Base-by-base conservation (phyloP, 2,329 filamentous ascomycete species). In the Neonectria hederae region DNA sequence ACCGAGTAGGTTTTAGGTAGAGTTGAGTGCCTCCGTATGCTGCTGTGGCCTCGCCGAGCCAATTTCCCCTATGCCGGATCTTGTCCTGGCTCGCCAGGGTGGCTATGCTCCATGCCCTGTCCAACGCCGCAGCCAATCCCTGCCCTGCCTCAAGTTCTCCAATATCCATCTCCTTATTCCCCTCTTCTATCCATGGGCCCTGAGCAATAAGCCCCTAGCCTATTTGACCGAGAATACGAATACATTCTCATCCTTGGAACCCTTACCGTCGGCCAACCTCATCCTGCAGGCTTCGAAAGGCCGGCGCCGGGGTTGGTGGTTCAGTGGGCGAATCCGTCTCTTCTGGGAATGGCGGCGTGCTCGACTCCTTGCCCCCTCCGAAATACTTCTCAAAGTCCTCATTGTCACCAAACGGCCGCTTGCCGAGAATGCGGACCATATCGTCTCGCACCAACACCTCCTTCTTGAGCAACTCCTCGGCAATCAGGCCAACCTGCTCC, bases 331-430 rank as follows among this genome's bases (percentile, higher is more conserved):
- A 76, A 65, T 83, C 82, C 24, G 83, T 81, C 70, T 80, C 81
- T 43, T 78, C 75, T 22, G 83, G 83, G 65, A 85, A 83, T 42
- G 86, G 84, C 59, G 90, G 88, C 17, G 88, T 83, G 72, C 85
- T 86, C 74, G 85, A 68, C 66, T 87, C 74, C 72, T 86, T 84
- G 53, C 81, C 83, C 63, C 86, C 87, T 71, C 90, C 87, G 79
- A 99, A 99, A 83, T 97, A 99, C 84, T 97, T 97, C 74, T 90
- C 85, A 80, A 99, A 98, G 75, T 98, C 94, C 73, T 92, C 90
- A 58, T 81, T 80, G 74, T 98, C 95, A 43, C 91, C 90, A 74
- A 92, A 98, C 14, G 93, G 93, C 69, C 96, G 83, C 51, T 90
- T 90, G 22, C 96, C 96, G 26, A 99, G 84, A 60, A 99, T 83